Base-by-base conservation (phyloP, 2,329 filamentous ascomycete genomes). In the Chaetomiaceae sp. region DNA sequence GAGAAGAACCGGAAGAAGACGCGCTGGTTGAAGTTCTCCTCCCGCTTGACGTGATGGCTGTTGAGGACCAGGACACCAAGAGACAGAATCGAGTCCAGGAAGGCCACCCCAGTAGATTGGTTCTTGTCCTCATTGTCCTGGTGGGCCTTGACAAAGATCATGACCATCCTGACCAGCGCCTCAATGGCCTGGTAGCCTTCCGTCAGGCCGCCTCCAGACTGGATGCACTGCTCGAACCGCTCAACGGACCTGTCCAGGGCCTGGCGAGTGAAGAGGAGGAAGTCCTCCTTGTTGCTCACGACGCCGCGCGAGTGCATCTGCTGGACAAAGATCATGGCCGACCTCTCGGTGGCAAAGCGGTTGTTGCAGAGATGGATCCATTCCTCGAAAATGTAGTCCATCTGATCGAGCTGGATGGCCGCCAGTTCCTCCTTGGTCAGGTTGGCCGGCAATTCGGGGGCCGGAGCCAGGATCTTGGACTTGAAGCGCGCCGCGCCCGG, bases 341-440 rank as follows among this genome's bases (percentile, higher is more conserved):
- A 81, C 65, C 87, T 88, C 57, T 90, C 87, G 4, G 86, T 84
- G 4, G 86, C 83, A 61, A 85, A 83, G n/a, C 84, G 80, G 63
- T 90, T 89, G 69, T 87, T 87, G 72, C 80, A 87, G 7, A 96
- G 80, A 55, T 87, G 84, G 25, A 92, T 82, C 94, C 94, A 99
- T 72, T 99, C 94, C 39, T 92, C 91, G 65, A 99, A 96, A 19
- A 96, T 80, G 66, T 99, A 97, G 63, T 95, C 90, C 71, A 95
- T 83, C 68, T 96, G 90, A 57, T 95, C 89, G 58, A 85, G 83
- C 61, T 85, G 85, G 29, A 81, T 76, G 36, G 73, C 69, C 15
- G 75, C 71, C 46, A 82, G 78, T 53, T 85, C 81, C 20, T 79
- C 82, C 27, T 76, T 72, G 48, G 77, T 69, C 51, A 77, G 69